Evolutionary conservation across 176 grass and related monocot genomes (phyloP).

Genomic region (Neostapfia colusana): DNA sequence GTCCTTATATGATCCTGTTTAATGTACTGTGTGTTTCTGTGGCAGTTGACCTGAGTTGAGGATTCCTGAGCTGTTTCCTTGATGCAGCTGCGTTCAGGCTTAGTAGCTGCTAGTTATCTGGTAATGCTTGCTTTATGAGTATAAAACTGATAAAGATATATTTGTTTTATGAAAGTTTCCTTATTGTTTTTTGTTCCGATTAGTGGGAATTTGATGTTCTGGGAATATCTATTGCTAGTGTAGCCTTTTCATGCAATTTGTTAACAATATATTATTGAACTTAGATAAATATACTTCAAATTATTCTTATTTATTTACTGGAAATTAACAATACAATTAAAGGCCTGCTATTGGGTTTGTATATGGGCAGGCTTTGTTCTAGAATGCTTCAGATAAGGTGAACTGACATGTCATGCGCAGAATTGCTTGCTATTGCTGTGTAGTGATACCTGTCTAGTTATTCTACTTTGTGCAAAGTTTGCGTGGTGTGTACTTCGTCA

Average conservation of each 20-base stretch:
- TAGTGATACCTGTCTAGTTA: slow-evolving; percentile 21
- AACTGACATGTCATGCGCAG: slow-evolving; percentile 10
- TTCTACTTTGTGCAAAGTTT: slow-evolving; percentile 17
- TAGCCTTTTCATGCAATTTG: neutral
- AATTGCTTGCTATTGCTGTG: neutral
- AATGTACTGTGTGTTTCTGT: slow-evolving; percentile 64
- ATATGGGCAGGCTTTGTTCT: neutral
- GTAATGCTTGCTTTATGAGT: slow-evolving; percentile 63
- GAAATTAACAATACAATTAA: slow-evolving; percentile 8
- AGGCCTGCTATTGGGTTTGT: neutral
- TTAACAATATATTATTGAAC: neutral
- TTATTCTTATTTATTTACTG: slow-evolving; percentile 5
- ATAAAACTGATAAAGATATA: slow-evolving; percentile 34
- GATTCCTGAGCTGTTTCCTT: slow-evolving; percentile 62
- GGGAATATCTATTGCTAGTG: neutral
- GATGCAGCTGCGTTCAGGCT: slow-evolving; percentile 56
- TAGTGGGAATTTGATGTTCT: neutral
- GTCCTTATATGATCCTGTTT: slow-evolving; percentile 58
- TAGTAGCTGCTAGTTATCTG: slow-evolving; percentile 69
- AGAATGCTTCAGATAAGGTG: slow-evolving; percentile 14
- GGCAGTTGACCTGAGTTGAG: slow-evolving; percentile 64
- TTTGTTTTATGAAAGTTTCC: slow-evolving; percentile 36
- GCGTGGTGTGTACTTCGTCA: slow-evolving; percentile 16
- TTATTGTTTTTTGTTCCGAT: neutral
- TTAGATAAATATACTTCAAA: neutral